phyloP scores from a whole-genome alignment of 495 filamentous ascomycete genomes.

The Daldinia grandis region DNA sequence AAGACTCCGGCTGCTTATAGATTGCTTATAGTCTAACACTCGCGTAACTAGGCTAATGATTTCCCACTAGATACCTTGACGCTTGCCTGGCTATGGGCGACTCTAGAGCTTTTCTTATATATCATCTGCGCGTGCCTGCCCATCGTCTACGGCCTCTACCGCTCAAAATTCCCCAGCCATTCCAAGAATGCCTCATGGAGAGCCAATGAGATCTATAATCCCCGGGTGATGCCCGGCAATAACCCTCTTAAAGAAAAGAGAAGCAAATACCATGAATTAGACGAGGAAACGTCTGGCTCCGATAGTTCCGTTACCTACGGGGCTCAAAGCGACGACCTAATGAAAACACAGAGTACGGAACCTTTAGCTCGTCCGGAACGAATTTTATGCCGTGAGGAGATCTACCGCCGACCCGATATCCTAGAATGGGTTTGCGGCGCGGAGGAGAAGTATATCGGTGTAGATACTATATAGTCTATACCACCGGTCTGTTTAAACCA shows the following conservation, averaged over 20 bases:
- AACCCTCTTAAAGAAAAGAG: not conserved
- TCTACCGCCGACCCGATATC: not conserved
- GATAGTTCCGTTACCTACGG: not conserved
- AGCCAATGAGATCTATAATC: not conserved
- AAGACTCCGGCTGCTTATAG: not conserved
- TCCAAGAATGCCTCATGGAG: not conserved
- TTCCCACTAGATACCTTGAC: not conserved
- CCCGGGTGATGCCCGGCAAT: not conserved
- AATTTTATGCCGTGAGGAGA: not conserved
- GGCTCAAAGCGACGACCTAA: not conserved
- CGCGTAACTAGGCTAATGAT: not conserved
- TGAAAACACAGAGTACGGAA: not conserved
- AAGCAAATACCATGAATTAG: not conserved
- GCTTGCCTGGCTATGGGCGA: not conserved
- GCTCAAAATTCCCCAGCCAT: not conserved
- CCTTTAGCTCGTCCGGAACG: not conserved
- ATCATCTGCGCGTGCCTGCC: not conserved
- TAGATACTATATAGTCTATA: not conserved
- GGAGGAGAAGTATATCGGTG: not conserved
- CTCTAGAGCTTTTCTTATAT: not conserved
- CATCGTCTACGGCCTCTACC: not conserved
- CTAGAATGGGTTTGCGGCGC: not conserved
- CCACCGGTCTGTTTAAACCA: not conserved
- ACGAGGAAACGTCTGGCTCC: not conserved
- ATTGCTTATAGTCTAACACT: not conserved